These are phyloP conservation scores for Candida yuanshanica DNA, from an alignment of 805 yeast genomes.

Conservation along the genomic window DNA sequence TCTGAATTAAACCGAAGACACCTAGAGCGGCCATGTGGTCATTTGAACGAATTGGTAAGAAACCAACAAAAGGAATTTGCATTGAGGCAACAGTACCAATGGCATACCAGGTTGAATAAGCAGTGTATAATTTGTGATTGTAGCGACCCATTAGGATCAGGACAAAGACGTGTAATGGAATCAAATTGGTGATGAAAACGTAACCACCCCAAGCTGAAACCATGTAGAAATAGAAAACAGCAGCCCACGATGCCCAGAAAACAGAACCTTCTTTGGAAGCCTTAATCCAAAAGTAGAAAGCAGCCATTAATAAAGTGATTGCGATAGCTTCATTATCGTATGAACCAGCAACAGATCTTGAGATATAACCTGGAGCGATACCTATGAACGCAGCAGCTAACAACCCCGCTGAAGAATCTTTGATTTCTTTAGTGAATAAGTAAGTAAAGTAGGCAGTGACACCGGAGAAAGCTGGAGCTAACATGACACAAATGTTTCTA, in stretches of 20 bases:
- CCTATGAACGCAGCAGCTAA: slow-evolving; percentile 93
- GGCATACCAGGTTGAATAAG: slow-evolving; percentile 95
- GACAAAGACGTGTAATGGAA: slow-evolving; percentile 91
- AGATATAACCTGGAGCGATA: slow-evolving; percentile 97
- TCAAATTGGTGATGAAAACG: slow-evolving; percentile 95
- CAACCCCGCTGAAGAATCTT: slow-evolving; percentile 83
- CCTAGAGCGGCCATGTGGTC: slow-evolving; percentile 99
- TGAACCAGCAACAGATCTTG: slow-evolving; percentile 97
- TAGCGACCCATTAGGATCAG: slow-evolving; percentile 93
- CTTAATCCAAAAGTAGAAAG: slow-evolving; percentile 94
- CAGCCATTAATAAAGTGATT: slow-evolving; percentile 89
- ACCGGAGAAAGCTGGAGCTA: slow-evolving; percentile 96
- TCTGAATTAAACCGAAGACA: slow-evolving; percentile 90
- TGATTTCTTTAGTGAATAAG: slow-evolving; percentile 82
- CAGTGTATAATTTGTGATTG: slow-evolving; percentile 72
- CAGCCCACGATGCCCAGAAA: slow-evolving; percentile 75
- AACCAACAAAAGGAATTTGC: slow-evolving; percentile 99
- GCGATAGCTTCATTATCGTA: slow-evolving; percentile 99
- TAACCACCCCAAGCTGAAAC: slow-evolving; percentile 99
- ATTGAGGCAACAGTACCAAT: slow-evolving; percentile 96
- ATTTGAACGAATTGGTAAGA: slow-evolving; percentile 91
- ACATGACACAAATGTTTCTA: slow-evolving; percentile 89
- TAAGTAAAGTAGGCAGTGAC: slow-evolving; percentile 88
- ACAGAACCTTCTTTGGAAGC: slow-evolving; percentile 88
- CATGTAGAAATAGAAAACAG: slow-evolving; percentile 93